Base-by-base conservation (phyloP, 768 basidiomycete species). In the Suillus lakei region DNA sequence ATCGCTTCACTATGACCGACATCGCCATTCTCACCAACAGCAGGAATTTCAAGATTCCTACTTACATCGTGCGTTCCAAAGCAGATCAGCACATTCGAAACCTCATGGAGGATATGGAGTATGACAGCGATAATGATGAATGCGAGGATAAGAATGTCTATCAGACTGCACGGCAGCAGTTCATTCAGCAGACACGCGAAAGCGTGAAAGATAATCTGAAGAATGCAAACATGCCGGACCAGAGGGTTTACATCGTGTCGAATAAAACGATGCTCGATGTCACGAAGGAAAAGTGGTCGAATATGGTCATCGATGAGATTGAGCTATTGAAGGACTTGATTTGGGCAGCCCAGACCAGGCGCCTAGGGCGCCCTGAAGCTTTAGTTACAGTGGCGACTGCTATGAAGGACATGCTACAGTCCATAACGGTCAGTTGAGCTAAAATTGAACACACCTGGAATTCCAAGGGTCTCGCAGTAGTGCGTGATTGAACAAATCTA, bases 61-160 rank as follows among this genome's bases (percentile, higher is more conserved):
- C 71, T 0, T 76, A 73, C 55, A 76, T 80, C 41, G 73, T 79
- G 28, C 75, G 79, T 26, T 80, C 80, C 1, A 79, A 81, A 66
- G 69, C 80, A 1, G 77, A 80, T 51, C 74, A 73, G 26, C 71
- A 78, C 48, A 75, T 77, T 39, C 70, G 41, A 15, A 70, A 73
- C 58, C 44, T 77, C 44, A 69, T 73, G 70, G 65, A 36, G 32
- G 74, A 77, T 34, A 68, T 65, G 68, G 75, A 67, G 39, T 77
- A 74, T 5, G 71, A 75, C 43, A 73, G 68, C 10, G 74, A 75
- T n/a, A 61, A 59, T 18, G 64, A 65, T n/a, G 55, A 66, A 5
- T 69, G 66, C 34, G 28, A 21, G 6, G 61, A 64, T 15, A 67
- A 74, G 13, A 34, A 60, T 3, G 55, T 66, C 7, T 72, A 76